These are phyloP conservation scores for Musa acuminata DNA, from an alignment of 176 grass and related monocot species.

Conservation along the genomic window DNA sequence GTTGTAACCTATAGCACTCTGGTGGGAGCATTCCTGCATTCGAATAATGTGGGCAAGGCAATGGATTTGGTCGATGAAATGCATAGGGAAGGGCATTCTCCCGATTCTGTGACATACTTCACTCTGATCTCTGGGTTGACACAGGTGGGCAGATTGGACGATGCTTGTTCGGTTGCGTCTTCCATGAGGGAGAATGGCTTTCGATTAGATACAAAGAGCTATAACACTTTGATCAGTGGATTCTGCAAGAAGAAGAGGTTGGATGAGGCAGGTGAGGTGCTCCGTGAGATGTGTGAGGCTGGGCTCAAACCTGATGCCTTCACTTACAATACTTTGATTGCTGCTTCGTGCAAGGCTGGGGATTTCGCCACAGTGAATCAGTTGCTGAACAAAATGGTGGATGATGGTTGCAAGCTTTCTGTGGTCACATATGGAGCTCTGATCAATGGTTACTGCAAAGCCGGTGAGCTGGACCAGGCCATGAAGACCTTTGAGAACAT, in stretches of 20 bases:
- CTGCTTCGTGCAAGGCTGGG: conserved; percentile 40
- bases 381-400: conserved; percentile 54
- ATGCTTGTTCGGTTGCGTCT: conserved; percentile 34
- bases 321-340: conserved; percentile 72
- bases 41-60: conserved; percentile 46
- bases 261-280: conserved; percentile 33
- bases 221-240: conserved; percentile 62
- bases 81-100: conserved; percentile 34
- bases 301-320: conserved; percentile 47
- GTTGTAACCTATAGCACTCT: conserved; percentile 46
- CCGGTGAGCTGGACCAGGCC: conserved; percentile 49
- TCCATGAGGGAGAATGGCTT: conserved; percentile 61
- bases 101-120: conserved; percentile 50
- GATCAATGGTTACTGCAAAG: conserved; percentile 80
- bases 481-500: conserved; percentile 54
- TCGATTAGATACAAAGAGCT: conserved; percentile 47
- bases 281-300: conserved; percentile 39
- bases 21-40: conserved; percentile 59
- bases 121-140: conserved; percentile 70
- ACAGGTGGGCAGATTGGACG: conserved; percentile 41
- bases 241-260: conserved; percentile 65
- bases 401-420: conserved; percentile 47
- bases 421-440: conserved; percentile 64
- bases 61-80: conserved; percentile 69
- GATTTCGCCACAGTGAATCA: conserved; percentile 44